Percentiles rank a stretch among this genome's conserved stretches.
These are phyloP conservation scores for Dryas drummondii DNA, from an alignment of 306 rosid genomes.

Conservation along the genomic window DNA sequence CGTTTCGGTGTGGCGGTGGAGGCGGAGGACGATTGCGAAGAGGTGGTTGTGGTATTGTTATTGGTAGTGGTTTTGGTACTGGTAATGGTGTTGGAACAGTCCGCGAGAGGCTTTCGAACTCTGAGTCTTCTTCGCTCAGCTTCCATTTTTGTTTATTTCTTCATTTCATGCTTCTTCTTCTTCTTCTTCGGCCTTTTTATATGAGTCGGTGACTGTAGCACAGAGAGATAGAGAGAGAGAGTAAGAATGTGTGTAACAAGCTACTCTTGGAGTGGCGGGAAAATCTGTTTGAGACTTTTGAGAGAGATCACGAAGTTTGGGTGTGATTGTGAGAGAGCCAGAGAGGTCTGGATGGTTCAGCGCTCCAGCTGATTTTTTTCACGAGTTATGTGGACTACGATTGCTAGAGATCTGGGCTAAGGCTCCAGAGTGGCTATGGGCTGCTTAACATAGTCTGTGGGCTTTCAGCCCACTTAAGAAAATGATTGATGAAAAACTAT, in stretches of 20 bases:
- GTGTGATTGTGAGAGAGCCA: too few relatives aligned
- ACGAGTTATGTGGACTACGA: too few relatives aligned
- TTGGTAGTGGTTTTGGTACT: background rate
- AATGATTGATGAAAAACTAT: too few relatives aligned
- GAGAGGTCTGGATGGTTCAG: background rate
- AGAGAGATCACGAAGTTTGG: background rate
- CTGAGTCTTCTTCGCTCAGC: conserved; percentile 20
- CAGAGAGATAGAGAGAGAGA: background rate
- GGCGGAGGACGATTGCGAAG: conserved; percentile 34
- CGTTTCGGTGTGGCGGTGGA: background rate
- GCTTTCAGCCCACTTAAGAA: too few relatives aligned
- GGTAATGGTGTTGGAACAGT: conserved; percentile 45
- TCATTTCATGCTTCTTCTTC: conserved; percentile 6
- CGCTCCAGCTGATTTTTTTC: background rate
- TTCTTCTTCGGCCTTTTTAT: background rate
- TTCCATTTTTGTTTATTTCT: conserved; percentile 39
- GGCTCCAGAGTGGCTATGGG: too few relatives aligned
- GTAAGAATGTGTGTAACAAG: background rate
- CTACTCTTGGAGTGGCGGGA: conserved; percentile 28
- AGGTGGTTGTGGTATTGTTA: conserved; percentile 5
- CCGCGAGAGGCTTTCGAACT: conserved; percentile 58
- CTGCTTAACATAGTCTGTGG: too few relatives aligned
- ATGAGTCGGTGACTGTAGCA: too few relatives aligned
- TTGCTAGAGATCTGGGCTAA: too few relatives aligned
- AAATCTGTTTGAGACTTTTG: background rate